phyloP scores from a whole-genome alignment of 495 filamentous ascomycete genomes.

The Talaromyces nanjingensis region DNA sequence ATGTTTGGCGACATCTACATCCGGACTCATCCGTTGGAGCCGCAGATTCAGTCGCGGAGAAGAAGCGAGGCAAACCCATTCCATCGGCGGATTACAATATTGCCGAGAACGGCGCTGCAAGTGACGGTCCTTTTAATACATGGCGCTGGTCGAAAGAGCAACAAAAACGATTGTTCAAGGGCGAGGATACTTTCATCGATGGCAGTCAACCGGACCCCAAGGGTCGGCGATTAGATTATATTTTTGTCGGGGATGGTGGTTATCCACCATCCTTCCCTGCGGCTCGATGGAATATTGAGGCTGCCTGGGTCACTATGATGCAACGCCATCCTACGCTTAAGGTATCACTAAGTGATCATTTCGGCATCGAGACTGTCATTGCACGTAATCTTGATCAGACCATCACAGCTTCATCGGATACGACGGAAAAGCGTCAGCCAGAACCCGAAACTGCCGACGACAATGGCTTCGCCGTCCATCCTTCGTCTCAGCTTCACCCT shows the following conservation, averaged over 20 bases:
- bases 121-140: slow-evolving; percentile 79
- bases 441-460: slow-evolving; percentile 3
- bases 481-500: slow-evolving; percentile 10
- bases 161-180: slow-evolving; percentile 51
- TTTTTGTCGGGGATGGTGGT: slow-evolving; percentile 59
- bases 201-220: slow-evolving; percentile 56
- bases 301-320: slow-evolving; percentile 70
- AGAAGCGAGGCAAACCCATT: slow-evolving; percentile 34
- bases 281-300: slow-evolving; percentile 57
- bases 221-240: slow-evolving; percentile 90
- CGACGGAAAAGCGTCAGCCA: neutral
- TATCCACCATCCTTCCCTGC: slow-evolving; percentile 25
- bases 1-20: slow-evolving; percentile 74
- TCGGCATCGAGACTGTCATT: slow-evolving; percentile 57
- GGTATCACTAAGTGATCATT: slow-evolving; percentile 90
- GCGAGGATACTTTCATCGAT: slow-evolving; percentile 48
- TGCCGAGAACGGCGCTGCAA: slow-evolving; percentile 74
- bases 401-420: neutral
- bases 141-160: slow-evolving; percentile 79
- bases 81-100: slow-evolving; percentile 75
- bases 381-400: slow-evolving; percentile 16
- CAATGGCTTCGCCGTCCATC: slow-evolving; percentile 14
- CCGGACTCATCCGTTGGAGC: slow-evolving; percentile 73
- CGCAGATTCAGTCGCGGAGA: slow-evolving; percentile 56
- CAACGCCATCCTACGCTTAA: slow-evolving; percentile 70